Evolutionary conservation across 2,329 filamentous ascomycete species (phyloP).

Genomic region (Botrytis hyacinthi): DNA sequence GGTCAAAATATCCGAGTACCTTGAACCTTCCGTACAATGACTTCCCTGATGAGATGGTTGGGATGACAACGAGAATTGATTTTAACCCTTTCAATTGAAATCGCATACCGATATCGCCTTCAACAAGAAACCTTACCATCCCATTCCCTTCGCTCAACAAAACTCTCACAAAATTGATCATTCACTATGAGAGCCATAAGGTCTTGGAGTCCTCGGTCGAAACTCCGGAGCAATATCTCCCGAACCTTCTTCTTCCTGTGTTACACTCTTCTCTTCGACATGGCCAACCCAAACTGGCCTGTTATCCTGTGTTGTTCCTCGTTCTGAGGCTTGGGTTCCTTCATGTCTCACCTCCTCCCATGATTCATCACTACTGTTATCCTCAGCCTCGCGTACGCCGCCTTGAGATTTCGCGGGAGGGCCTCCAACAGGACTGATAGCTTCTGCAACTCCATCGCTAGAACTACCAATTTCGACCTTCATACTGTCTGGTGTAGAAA

Average conservation of each 20-base stretch:
- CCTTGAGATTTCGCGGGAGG: background rate
- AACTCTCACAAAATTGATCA: background rate
- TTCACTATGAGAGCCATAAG: conserved; percentile 8
- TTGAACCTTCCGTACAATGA: background rate
- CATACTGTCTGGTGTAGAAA: conserved; percentile 7
- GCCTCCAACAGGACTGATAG: background rate
- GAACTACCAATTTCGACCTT: conserved; percentile 3
- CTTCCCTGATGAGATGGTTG: background rate
- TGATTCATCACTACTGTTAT: conserved; percentile 3
- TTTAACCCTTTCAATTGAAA: background rate
- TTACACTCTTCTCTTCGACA: background rate
- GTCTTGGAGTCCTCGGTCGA: conserved; percentile 15
- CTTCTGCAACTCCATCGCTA: background rate
- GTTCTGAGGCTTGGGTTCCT: background rate
- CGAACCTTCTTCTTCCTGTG: background rate
- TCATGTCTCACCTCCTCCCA: conserved; percentile 9
- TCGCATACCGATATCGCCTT: background rate
- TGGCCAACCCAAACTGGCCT: background rate
- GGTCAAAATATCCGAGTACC: background rate
- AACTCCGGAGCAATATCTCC: conserved; percentile 15
- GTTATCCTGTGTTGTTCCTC: background rate
- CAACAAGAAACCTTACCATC: background rate
- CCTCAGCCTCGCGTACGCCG: background rate
- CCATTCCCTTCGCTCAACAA: too few relatives aligned
- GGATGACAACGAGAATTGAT: too few relatives aligned